phyloP scores from a whole-genome alignment of 108 stramenopile species.

The Cyclostephanos tholiformis region DNA sequence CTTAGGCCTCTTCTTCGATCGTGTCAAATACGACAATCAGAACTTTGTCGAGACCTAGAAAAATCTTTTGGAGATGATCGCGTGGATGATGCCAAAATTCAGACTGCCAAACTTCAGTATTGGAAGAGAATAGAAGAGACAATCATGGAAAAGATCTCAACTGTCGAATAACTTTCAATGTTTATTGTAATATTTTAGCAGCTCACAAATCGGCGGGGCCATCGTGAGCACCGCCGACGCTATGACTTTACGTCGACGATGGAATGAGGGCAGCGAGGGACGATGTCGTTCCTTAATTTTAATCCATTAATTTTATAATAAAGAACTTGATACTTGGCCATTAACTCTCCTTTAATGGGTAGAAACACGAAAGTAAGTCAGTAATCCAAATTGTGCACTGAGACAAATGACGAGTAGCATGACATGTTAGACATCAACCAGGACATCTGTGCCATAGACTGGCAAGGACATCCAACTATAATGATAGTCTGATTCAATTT shows the following conservation, averaged over 20 bases:
- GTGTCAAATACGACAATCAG: conserved; percentile 33
- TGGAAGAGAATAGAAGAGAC: conserved; percentile 72
- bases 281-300: background rate
- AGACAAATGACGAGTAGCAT: background rate
- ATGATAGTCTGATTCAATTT: conserved; percentile 42
- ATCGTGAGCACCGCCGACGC: too few relatives aligned
- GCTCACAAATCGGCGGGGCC: too few relatives aligned
- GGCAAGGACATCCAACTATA: conserved; percentile 56
- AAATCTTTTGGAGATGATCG: conserved; percentile 46
- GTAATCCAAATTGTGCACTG: background rate
- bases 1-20: conserved; percentile 45
- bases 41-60: conserved; percentile 36
- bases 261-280: too few relatives aligned
- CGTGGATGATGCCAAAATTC: conserved; percentile 49
- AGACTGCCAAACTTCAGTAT: conserved; percentile 74
- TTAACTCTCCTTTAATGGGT: background rate
- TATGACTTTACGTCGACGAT: too few relatives aligned
- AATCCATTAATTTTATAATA: background rate
- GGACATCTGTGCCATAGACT: conserved; percentile 41
- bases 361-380: background rate
- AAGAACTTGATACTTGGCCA: background rate
- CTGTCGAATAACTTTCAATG: conserved; percentile 1
- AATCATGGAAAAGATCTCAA: conserved; percentile 58
- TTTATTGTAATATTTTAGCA: background rate
- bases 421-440: conserved; percentile 50